Base-by-base conservation (phyloP, 2,329 filamentous ascomycete genomes). In the Endocalyx cinctus region DNA sequence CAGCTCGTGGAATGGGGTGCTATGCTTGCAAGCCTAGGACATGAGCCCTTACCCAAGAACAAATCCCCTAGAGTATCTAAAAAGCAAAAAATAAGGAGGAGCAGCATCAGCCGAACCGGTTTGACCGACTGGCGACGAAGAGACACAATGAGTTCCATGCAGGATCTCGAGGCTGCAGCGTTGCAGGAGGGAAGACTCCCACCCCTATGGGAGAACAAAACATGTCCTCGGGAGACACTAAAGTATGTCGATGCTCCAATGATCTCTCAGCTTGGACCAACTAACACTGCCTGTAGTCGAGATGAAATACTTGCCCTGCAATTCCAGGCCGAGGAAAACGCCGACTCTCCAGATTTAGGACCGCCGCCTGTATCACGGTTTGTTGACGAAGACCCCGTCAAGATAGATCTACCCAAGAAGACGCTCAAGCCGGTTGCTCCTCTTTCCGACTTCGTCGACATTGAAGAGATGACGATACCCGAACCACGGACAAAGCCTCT, bases 1-100 rank as follows among this genome's bases (percentile, higher is more conserved):
- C 87, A 89, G 59, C 67, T 92, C 14, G 64, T 72, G 20, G 83
- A 89, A 63, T 74, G 87, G 60, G 72, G 77, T 18, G 68, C 70
- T 4, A 65, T 90, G 44, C 70, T 92, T 10, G 77, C 74, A 27
- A 72, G 74, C 17, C 67, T 90, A 27, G 82, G 81, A 5, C 51
- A 71, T 25, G 74, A 81, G 46, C 75, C 77, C 7, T 34, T 50
- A 22, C 70, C 77, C 13, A 59, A 59, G 43, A 74, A 74, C 49
- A 57, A 66, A 39, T 60, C 64, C 44, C 57, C 63, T 34, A 54
- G 55, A 45, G 50, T 55, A 13, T 58, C 63, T 27, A 72, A 58
- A 38, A 59, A 62, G 27, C 52, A 61, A 16, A 64, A 63, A 30
- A 59, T 54, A 10, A 62, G 62, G 34, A 55, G 63, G 23, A 69